phyloP scores from a whole-genome alignment of 2,329 filamentous ascomycete species.

The Colletotrichum musicola region DNA sequence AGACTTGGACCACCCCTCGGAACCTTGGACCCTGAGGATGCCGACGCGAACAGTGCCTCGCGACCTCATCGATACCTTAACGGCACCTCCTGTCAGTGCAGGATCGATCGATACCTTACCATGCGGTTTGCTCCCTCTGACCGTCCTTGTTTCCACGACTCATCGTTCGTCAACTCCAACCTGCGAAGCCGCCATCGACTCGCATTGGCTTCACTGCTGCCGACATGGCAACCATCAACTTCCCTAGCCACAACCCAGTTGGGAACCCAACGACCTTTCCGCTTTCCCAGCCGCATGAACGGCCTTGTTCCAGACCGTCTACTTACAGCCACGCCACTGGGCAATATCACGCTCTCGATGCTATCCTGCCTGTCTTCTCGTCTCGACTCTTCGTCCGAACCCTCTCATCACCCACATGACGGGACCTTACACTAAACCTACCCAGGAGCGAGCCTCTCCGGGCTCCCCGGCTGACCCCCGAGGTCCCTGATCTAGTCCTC shows the following conservation, averaged over 20 bases:
- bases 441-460: too few relatives aligned
- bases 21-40: slow-evolving; percentile 5
- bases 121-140: slow-evolving; percentile 12
- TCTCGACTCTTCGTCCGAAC: not conserved
- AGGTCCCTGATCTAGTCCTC: too few relatives aligned
- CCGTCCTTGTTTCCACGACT: slow-evolving; percentile 29
- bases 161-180: slow-evolving; percentile 13
- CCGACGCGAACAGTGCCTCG: not conserved
- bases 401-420: slow-evolving; percentile 1
- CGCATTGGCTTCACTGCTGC: slow-evolving; percentile 26
- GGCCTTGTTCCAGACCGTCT: not conserved
- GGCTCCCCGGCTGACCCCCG: too few relatives aligned
- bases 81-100: slow-evolving; percentile 4
- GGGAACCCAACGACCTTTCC: slow-evolving; percentile 19
- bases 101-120: slow-evolving; percentile 30
- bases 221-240: slow-evolving; percentile 11
- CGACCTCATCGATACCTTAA: slow-evolving; percentile 22
- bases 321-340: too few relatives aligned
- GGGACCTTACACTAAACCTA: too few relatives aligned
- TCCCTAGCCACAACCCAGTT: slow-evolving; percentile 26
- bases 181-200: not conserved
- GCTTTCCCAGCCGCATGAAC: slow-evolving; percentile 19
- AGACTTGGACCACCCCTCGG: not conserved
- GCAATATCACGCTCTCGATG: too few relatives aligned
- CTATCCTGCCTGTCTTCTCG: too few relatives aligned